Conservation (phyloP, 2,329 filamentous ascomycete species). For the Monilinia polystroma region DNA sequence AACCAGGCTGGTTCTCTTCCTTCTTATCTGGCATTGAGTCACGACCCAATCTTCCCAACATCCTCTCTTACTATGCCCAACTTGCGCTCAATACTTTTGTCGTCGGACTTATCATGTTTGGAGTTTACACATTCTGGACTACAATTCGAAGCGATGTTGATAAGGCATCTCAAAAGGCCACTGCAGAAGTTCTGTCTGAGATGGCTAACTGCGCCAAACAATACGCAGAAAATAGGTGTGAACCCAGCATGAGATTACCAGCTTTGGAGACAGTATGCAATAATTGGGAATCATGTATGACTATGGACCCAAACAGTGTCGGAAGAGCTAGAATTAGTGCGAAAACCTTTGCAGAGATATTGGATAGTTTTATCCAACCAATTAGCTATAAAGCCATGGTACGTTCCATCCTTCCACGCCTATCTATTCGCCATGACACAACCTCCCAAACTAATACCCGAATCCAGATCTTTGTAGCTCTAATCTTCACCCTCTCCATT, state of each 20-base stretch:
- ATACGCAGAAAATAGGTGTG: slow-evolving; percentile 75
- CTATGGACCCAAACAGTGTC: slow-evolving; percentile 73
- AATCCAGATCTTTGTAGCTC: slow-evolving; percentile 51
- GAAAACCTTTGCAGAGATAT: slow-evolving; percentile 85
- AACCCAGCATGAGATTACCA: slow-evolving; percentile 63
- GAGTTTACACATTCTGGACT: slow-evolving; percentile 37
- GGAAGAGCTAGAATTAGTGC: slow-evolving; percentile 79
- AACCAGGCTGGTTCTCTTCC: slow-evolving; percentile 45
- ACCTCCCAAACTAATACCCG: neutral
- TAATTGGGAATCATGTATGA: slow-evolving; percentile 86
- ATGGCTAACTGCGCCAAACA: slow-evolving; percentile 79
- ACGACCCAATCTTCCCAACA: slow-evolving; percentile 63
- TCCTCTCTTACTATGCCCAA: slow-evolving; percentile 66
- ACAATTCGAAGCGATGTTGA: slow-evolving; percentile 40
- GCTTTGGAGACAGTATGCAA: slow-evolving; percentile 72
- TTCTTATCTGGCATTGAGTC: slow-evolving; percentile 62
- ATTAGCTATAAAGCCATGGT: slow-evolving; percentile 83
- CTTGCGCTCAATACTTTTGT: slow-evolving; percentile 52
- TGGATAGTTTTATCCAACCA: slow-evolving; percentile 89
- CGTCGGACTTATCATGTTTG: slow-evolving; percentile 46
- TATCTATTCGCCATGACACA: neutral
- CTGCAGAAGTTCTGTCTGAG: slow-evolving; percentile 69
- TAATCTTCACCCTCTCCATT: slow-evolving; percentile 49
- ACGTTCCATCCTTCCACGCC: slow-evolving; percentile 36
- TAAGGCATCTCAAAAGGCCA: slow-evolving; percentile 55